phyloP scores from a whole-genome alignment of 108 stramenopile species.

The Aurantiochytrium sp. region DNA sequence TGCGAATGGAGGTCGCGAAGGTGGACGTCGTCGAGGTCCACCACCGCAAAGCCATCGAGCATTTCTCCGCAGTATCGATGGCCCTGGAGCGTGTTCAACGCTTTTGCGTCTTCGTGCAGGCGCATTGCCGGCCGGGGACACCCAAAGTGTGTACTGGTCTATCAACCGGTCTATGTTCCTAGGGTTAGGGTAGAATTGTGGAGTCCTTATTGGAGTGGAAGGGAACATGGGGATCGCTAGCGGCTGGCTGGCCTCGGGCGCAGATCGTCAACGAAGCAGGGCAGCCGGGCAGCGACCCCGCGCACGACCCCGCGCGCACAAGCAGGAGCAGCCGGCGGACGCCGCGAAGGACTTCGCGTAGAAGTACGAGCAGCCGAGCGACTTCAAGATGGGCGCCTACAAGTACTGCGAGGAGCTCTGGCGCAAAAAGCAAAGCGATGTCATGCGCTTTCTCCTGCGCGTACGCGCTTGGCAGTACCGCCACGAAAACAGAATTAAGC shows the following conservation, averaged over 20 bases:
- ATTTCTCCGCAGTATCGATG: too few species aligned
- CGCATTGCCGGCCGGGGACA: too few species aligned
- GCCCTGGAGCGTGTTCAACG: too few species aligned
- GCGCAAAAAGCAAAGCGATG: slow-evolving; percentile 99
- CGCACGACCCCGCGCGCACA: too few species aligned
- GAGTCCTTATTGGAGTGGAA: not conserved
- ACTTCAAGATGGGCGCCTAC: slow-evolving; percentile 88
- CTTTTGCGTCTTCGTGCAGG: too few species aligned
- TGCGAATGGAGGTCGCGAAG: too few species aligned
- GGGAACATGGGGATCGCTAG: too few species aligned
- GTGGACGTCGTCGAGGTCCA: too few species aligned
- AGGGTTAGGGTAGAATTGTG: not conserved
- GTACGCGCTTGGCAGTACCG: slow-evolving; percentile 99
- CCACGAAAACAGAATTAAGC: slow-evolving; percentile 87
- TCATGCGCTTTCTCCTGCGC: slow-evolving; percentile 97
- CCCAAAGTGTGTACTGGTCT: too few species aligned
- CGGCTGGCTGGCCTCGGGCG: not conserved
- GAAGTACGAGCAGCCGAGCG: not conserved
- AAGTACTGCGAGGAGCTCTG: slow-evolving; percentile 99
- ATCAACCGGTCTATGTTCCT: not conserved
- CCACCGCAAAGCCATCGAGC: too few species aligned
- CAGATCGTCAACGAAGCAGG: too few species aligned
- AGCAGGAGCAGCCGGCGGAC: not conserved
- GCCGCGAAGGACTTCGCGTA: not conserved
- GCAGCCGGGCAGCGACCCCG: too few species aligned